phyloP scores from a whole-genome alignment of 768 basidiomycete genomes.

The Atractiella rhizophila region DNA sequence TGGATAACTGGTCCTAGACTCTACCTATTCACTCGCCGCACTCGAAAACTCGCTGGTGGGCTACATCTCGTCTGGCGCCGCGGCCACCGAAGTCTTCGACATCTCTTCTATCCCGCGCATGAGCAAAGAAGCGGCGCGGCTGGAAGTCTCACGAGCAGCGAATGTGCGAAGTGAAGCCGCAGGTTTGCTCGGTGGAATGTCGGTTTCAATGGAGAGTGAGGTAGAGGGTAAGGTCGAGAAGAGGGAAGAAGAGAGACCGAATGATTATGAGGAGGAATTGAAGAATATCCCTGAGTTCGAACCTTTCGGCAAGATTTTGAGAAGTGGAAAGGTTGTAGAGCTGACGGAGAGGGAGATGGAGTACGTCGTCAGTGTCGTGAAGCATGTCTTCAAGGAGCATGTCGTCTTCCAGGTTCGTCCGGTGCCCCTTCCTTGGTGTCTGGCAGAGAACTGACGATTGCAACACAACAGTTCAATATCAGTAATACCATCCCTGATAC shows the following conservation, averaged over 20 bases:
- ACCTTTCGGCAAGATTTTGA: conserved; percentile 60
- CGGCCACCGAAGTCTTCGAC: conserved; percentile 54
- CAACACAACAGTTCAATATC: conserved; percentile 53
- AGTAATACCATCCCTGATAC: conserved; percentile 91
- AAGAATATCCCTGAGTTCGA: conserved; percentile 62
- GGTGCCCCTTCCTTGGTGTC: not conserved
- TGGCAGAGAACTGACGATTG: not conserved
- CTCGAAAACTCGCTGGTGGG: conserved; percentile 78
- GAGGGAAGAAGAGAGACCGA: conserved; percentile 61
- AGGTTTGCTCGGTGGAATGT: not conserved
- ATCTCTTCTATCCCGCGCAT: conserved; percentile 67
- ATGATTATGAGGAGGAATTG: conserved; percentile 62
- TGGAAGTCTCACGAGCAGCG: conserved; percentile 60
- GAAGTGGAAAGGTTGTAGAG: conserved; percentile 50
- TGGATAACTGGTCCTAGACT: conserved; percentile 31
- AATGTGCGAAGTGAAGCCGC: not conserved
- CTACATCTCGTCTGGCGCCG: conserved; percentile 61
- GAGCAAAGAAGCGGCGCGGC: conserved; percentile 70
- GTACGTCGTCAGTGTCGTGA: conserved; percentile 87
- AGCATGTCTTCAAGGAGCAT: conserved; percentile 86
- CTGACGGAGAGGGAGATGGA: conserved; percentile 94
- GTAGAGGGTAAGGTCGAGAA: not conserved
- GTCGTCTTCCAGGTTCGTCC: conserved; percentile 73
- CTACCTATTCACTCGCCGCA: conserved; percentile 68
- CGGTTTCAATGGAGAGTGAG: not conserved